Conservation (phyloP, 139 green algal species). For the Mesostigma viride region DNA sequence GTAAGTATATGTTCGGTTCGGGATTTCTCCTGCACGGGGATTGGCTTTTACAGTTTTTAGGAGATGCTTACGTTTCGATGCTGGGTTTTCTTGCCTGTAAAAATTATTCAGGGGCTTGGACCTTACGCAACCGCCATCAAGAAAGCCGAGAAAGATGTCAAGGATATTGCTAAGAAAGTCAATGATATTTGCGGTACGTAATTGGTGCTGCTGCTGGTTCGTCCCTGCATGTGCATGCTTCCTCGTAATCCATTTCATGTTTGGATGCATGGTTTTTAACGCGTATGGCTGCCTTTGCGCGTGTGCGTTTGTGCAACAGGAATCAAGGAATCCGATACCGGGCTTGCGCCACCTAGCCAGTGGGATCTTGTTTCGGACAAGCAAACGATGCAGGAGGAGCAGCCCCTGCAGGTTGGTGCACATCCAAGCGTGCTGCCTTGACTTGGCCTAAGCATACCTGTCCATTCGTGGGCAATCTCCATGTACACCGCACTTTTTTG, state of each 20-base stretch:
- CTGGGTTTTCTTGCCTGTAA: neutral
- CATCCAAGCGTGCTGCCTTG: too few species aligned
- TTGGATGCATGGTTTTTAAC: too few species aligned
- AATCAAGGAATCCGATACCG: slow-evolving; percentile 86
- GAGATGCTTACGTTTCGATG: neutral
- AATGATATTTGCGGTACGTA: slow-evolving; percentile 61
- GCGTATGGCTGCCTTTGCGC: too few species aligned
- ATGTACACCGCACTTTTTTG: too few species aligned
- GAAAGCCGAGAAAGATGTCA: slow-evolving; percentile 66
- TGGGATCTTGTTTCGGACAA: slow-evolving; percentile 99
- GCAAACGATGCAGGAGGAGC: slow-evolving; percentile 95
- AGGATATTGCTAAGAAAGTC: slow-evolving; percentile 67
- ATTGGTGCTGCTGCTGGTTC: neutral
- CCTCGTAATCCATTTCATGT: neutral
- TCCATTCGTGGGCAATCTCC: too few species aligned
- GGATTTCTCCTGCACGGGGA: neutral
- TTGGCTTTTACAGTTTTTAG: slow-evolving; percentile 10
- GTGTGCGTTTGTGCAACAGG: too few species aligned
- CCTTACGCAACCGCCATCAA: slow-evolving; percentile 70
- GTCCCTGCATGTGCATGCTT: neutral
- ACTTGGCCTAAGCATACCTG: too few species aligned
- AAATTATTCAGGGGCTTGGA: slow-evolving; percentile 46
- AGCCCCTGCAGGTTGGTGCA: slow-evolving; percentile 63
- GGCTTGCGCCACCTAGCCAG: slow-evolving; percentile 78
- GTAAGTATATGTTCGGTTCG: slow-evolving; percentile 24